Conservation (phyloP, 306 rosid genomes). For the Lotus japonicus region DNA sequence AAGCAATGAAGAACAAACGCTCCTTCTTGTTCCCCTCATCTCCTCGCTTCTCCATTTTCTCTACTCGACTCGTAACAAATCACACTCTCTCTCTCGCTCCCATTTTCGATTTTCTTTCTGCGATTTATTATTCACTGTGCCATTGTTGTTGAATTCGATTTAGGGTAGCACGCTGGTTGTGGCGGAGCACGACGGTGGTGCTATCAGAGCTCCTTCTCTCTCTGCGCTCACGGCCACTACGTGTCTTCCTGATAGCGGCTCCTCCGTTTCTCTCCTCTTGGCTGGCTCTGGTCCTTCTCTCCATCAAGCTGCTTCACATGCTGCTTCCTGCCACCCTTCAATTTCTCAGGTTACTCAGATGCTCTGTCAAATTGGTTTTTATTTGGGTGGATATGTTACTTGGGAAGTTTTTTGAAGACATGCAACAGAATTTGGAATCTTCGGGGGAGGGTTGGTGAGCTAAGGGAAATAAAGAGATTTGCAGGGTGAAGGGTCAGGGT, state of each 20-base stretch:
- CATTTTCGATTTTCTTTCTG: not conserved
- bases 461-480: too few relatives aligned
- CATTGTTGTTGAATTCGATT: constrained; percentile 8
- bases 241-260: constrained; percentile 39
- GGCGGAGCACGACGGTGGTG: constrained; percentile 77
- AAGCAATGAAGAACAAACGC: constrained; percentile 53
- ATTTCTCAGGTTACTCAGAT: constrained; percentile 52
- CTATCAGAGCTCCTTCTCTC: constrained; percentile 54
- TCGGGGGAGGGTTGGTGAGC: too few relatives aligned
- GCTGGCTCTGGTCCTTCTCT: constrained; percentile 85
- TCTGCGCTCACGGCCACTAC: constrained; percentile 73
- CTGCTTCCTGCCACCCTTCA: constrained; percentile 67
- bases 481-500: too few relatives aligned
- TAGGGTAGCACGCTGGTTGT: constrained; percentile 83
- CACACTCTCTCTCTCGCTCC: not conserved
- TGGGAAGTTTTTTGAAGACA: not conserved
- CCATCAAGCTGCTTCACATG: constrained; percentile 66
- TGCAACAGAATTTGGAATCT: not conserved
- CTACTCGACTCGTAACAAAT: constrained; percentile 45
- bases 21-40: constrained; percentile 24
- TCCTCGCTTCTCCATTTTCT: constrained; percentile 23
- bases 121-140: not conserved
- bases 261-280: constrained; percentile 62
- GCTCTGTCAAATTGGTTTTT: not conserved
- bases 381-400: not conserved